Evolutionary conservation across 371 early-diverging fungal genomes (phyloP).

Genomic region (Mortierella sp.): DNA sequence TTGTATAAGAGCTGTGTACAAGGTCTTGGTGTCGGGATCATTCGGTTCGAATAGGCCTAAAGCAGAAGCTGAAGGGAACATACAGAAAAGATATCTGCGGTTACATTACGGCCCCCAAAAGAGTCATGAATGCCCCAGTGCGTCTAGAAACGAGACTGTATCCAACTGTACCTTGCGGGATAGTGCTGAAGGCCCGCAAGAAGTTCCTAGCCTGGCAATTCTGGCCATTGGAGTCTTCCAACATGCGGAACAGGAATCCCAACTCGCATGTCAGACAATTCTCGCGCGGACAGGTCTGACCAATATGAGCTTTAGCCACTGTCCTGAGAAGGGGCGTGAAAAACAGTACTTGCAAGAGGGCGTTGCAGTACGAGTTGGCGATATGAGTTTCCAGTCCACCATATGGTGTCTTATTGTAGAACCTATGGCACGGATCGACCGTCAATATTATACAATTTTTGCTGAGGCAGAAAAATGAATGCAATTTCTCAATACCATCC

Average conservation of each 20-base stretch:
- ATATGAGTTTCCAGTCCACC: constrained; percentile 94
- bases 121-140: too few species aligned
- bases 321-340: constrained; percentile 74
- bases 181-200: constrained; percentile 80
- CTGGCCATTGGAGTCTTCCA: constrained; percentile 86
- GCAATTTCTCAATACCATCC: too few species aligned
- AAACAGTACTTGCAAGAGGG: constrained; percentile 87
- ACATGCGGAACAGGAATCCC: constrained; percentile 91
- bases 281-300: constrained; percentile 72
- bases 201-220: constrained; percentile 97
- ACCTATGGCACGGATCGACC: constrained; percentile 34
- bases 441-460: neutral
- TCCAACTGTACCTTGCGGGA: constrained; percentile 79
- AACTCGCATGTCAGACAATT: constrained; percentile 91
- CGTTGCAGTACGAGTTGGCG: constrained; percentile 88
- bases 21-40: constrained; percentile 63
- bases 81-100: neutral
- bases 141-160: too few species aligned
- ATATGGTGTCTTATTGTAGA: constrained; percentile 86
- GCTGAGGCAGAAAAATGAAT: too few species aligned
- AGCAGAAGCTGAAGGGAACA: constrained; percentile 65
- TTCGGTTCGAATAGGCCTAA: constrained; percentile 89
- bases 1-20: constrained; percentile 83
- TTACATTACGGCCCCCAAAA: too few species aligned
- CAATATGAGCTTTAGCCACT: constrained; percentile 80